Conservation (phyloP, 495 filamentous ascomycete genomes). For the Neurospora sp. region DNA sequence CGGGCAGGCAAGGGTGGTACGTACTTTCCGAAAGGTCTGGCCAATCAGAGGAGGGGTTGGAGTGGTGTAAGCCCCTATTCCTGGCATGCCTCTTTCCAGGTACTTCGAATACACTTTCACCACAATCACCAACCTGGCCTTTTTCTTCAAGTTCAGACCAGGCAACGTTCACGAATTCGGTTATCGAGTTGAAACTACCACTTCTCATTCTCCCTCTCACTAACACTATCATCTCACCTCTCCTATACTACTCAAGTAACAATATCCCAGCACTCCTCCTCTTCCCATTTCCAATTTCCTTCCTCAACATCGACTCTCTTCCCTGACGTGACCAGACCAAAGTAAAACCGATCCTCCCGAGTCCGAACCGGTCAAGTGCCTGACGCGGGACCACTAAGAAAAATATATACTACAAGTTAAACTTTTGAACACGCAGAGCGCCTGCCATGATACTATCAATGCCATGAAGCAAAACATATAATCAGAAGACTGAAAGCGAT, state of each 20-base stretch:
- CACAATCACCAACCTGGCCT: neutral
- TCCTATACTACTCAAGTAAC: neutral
- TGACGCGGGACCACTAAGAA: neutral
- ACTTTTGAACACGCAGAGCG: neutral
- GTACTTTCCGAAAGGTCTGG: neutral
- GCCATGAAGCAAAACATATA: neutral
- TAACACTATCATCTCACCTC: neutral
- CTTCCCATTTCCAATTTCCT: neutral
- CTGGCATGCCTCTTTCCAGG: neutral
- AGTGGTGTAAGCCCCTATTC: neutral
- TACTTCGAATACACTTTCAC: neutral
- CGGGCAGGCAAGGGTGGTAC: neutral
- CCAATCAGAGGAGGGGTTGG: neutral
- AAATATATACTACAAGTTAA: neutral
- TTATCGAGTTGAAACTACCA: neutral
- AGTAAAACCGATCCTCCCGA: neutral
- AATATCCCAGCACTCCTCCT: neutral
- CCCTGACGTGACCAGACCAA: neutral
- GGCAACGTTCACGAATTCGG: neutral
- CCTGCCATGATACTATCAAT: neutral
- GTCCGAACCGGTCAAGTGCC: neutral
- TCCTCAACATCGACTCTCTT: neutral
- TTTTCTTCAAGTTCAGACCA: neutral
- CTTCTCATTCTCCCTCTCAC: neutral
- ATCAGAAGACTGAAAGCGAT: neutral